A percentile compares a stretch with the other conserved stretches of the same genome.
Evolutionary conservation across 2,329 filamentous ascomycete species (phyloP).

Genomic region (Botrytis fabae): DNA sequence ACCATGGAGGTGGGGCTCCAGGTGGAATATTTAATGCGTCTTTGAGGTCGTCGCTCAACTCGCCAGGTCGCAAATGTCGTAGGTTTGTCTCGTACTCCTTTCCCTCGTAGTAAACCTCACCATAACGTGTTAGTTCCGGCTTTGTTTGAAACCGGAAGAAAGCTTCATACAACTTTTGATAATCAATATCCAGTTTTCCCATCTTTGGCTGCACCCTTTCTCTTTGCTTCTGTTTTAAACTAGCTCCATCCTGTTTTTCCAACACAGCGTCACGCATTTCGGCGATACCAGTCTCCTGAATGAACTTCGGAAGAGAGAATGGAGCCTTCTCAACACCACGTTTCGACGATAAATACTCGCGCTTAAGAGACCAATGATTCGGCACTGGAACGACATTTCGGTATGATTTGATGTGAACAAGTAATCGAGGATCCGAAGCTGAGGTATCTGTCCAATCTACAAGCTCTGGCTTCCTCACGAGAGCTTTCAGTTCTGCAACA

Average conservation of each 20-base stretch:
- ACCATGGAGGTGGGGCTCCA: constrained; percentile 91
- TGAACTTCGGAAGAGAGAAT: constrained; percentile 92
- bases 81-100: constrained; percentile 98
- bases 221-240: constrained; percentile 90
- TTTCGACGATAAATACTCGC: constrained; percentile 96
- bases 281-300: constrained; percentile 93
- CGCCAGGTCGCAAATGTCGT: constrained; percentile 84
- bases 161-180: constrained; percentile 95
- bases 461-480: constrained; percentile 87
- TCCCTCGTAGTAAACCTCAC: constrained; percentile 99
- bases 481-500: constrained; percentile 90
- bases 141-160: constrained; percentile 99
- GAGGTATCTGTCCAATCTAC: constrained; percentile 98
- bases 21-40: constrained; percentile 93
- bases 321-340: constrained; percentile 93
- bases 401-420: constrained; percentile 93
- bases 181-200: constrained; percentile 96
- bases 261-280: constrained; percentile 97
- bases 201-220: constrained; percentile 94
- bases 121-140: constrained; percentile 88
- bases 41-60: constrained; percentile 83
- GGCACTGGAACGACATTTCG: constrained; percentile 96
- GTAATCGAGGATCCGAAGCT: constrained; percentile 80
- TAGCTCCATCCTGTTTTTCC: constrained; percentile 91
- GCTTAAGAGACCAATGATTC: constrained; percentile 90